Base-by-base conservation (phyloP, 2,329 filamentous ascomycete species). In the Cryphonectria parasitica region DNA sequence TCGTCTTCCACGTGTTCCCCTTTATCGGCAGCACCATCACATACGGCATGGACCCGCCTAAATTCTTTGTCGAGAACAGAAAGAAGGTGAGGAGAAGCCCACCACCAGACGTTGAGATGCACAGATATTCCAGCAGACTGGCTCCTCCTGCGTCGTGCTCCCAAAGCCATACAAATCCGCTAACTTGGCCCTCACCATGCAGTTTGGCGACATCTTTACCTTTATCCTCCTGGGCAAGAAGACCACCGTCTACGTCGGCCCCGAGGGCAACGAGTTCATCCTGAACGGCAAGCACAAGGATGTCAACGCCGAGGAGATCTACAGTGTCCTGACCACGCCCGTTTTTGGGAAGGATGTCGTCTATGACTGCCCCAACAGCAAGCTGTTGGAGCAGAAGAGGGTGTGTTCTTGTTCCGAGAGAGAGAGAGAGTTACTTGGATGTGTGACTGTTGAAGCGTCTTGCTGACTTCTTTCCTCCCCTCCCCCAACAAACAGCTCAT, bases 1-100 rank as follows among this genome's bases (percentile, higher is more conserved):
- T 95, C 70, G 92, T 95, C 73, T 95, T 95, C 80, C 91, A 94
- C 81, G 92, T 89, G 88, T 86, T 95, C 77, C 93, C 92, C 71
- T 82, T 97, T 75, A 87, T 99, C 77, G 95, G 95, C 74, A 98
- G 91, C 84, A 98, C 96, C 72, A 86, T 98, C 77, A 92, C 89
- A 61, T 99, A 98, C 83, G 95, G 95, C 81, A 98, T 98, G 82
- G 94, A 98, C 78, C 95, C 95, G 22, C 95, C 93, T 78, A 86
- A 85, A 66, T 98, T 98, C 87, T 97, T 98, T 84, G 86, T 76
- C 88, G 90, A 86, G 79, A 88, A 88, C 82, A 88, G 87, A 73
- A 82, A 86, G 77, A 93, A 93, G 88, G 90, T 92, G 34, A 34
- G 34, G 76, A 69, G 77, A 31, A 43, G 49, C 41, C 34, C 36